Percentiles rank a stretch among this genome's conserved stretches.
Evolutionary conservation across 495 filamentous ascomycete genomes (phyloP).

Genomic region (Endocarpon pusillum): DNA sequence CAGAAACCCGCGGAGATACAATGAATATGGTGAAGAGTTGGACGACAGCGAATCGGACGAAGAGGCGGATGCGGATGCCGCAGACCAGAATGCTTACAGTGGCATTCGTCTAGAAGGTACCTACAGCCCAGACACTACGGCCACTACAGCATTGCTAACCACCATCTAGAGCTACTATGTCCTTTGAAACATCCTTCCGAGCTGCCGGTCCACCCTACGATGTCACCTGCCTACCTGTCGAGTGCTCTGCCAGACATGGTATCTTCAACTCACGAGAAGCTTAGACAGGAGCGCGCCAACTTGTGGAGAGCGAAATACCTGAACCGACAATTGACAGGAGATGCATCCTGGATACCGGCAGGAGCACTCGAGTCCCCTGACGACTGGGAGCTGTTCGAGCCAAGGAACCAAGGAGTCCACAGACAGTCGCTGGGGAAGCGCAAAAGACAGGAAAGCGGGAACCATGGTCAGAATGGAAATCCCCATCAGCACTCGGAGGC

Average conservation of each 20-base stretch:
- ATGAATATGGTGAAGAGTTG: slow-evolving; percentile 75
- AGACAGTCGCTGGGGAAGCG: slow-evolving; percentile 1
- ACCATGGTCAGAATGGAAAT: too few relatives aligned
- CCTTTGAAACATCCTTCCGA: slow-evolving; percentile 77
- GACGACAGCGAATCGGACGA: slow-evolving; percentile 67
- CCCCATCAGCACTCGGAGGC: too few relatives aligned
- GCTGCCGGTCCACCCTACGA: slow-evolving; percentile 63
- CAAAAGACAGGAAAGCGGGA: neutral
- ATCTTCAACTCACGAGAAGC: slow-evolving; percentile 45
- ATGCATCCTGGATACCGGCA: slow-evolving; percentile 62
- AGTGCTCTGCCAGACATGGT: slow-evolving; percentile 67
- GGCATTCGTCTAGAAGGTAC: slow-evolving; percentile 72
- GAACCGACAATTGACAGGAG: slow-evolving; percentile 60
- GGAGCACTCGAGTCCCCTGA: slow-evolving; percentile 28
- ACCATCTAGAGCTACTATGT: slow-evolving; percentile 58
- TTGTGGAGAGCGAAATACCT: slow-evolving; percentile 66
- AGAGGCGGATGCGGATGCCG: slow-evolving; percentile 48
- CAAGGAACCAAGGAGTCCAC: too few relatives aligned
- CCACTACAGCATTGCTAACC: too few relatives aligned
- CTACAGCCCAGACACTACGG: too few relatives aligned
- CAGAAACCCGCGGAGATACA: slow-evolving; percentile 53
- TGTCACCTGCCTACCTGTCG: slow-evolving; percentile 68
- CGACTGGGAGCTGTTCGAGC: slow-evolving; percentile 25
- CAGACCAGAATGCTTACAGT: slow-evolving; percentile 70
- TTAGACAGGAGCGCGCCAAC: slow-evolving; percentile 58